A percentile compares a stretch with the other conserved stretches of the same genome.
These are phyloP conservation scores for Suillus subluteus DNA, from an alignment of 768 basidiomycete species.

Conservation along the genomic window DNA sequence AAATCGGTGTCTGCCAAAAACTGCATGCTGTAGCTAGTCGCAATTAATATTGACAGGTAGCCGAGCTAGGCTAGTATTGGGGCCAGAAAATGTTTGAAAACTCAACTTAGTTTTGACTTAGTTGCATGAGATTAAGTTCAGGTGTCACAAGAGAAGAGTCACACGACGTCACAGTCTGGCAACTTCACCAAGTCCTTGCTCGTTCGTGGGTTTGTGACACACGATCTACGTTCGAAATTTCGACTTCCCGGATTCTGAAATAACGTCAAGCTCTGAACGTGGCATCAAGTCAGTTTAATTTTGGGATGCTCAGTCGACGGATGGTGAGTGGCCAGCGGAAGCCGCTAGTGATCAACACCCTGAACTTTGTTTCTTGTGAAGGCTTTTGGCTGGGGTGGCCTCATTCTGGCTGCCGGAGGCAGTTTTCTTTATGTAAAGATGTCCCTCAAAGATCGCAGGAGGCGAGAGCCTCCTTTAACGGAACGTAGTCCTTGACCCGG, in stretches of 20 bases:
- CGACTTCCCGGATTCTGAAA: not conserved
- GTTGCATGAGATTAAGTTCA: not conserved
- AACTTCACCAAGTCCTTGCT: not conserved
- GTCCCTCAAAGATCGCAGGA: constrained; percentile 29
- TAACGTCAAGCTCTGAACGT: not conserved
- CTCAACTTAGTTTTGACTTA: not conserved
- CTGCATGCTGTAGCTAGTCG: not conserved
- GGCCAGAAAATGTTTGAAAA: not conserved
- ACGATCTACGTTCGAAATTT: not conserved
- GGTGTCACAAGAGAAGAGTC: not conserved
- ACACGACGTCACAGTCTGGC: not conserved
- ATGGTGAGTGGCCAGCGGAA: constrained; percentile 3
- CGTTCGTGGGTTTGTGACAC: not conserved
- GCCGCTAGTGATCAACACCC: not conserved
- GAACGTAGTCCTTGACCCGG: constrained; percentile 1
- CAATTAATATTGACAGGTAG: not conserved
- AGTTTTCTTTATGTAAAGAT: constrained; percentile 37
- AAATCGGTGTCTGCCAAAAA: not conserved
- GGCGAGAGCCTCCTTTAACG: constrained; percentile 14
- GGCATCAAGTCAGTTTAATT: constrained; percentile 1
- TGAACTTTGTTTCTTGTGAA: constrained; percentile 9
- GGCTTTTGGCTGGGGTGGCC: constrained; percentile 30
- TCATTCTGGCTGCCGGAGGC: constrained; percentile 32
- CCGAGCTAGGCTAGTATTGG: not conserved
- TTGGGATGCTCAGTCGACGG: constrained; percentile 9